A percentile compares a stretch with the other conserved stretches of the same genome.
Conservation (phyloP, 1,139 yeast species). For the Yamadazyma pseudoaaseri region DNA sequence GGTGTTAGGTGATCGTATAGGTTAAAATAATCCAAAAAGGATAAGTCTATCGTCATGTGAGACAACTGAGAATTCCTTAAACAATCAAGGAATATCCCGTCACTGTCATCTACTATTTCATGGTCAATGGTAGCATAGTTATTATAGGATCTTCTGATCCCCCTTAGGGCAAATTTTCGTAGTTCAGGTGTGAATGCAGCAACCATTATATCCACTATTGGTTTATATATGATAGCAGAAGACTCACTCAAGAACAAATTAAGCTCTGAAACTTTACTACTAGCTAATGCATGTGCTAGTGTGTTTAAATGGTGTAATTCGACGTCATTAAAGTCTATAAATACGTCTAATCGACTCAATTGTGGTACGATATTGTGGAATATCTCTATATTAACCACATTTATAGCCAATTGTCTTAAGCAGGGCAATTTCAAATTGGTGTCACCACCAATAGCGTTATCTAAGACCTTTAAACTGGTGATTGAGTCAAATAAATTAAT, state of each 20-base stretch:
- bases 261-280: conserved; percentile 13
- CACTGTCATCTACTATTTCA: conserved; percentile 9
- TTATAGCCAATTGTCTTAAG: conserved; percentile 19
- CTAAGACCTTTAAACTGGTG: conserved; percentile 22
- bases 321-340: conserved; percentile 23
- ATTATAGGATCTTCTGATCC: conserved; percentile 13
- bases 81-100: conserved; percentile 8
- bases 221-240: conserved; percentile 14
- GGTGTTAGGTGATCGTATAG: not conserved
- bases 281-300: not conserved
- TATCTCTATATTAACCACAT: conserved; percentile 17
- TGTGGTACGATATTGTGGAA: conserved; percentile 7
- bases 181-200: conserved; percentile 11
- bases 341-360: conserved; percentile 24
- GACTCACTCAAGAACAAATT: conserved; percentile 22
- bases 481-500: conserved; percentile 20
- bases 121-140: conserved; percentile 1
- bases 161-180: conserved; percentile 15
- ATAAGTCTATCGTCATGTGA: conserved; percentile 14
- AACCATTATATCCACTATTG: conserved; percentile 17
- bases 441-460: conserved; percentile 7
- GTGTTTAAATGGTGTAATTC: not conserved
- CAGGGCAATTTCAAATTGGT: conserved; percentile 2
- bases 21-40: conserved; percentile 4
- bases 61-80: conserved; percentile 6